Evolutionary conservation across 2,329 filamentous ascomycete species (phyloP).

Genomic region (Thelonectria blattea): DNA sequence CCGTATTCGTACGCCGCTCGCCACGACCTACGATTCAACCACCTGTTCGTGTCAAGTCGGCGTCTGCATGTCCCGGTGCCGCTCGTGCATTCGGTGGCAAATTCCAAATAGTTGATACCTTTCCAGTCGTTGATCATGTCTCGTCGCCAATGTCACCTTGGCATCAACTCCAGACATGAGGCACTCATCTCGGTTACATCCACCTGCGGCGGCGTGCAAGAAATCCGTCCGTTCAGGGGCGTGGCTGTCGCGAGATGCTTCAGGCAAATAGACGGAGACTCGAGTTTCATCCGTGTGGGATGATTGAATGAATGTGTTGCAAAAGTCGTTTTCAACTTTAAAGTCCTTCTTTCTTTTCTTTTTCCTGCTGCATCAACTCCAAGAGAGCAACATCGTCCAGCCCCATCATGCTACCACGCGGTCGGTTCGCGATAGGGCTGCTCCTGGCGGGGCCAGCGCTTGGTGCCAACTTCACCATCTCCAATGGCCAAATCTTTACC

Average conservation of each 20-base stretch:
- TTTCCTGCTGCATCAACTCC: background rate
- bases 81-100: background rate
- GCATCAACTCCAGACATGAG: background rate
- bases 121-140: background rate
- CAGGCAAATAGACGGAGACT: conserved; percentile 11
- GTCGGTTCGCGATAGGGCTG: conserved; percentile 19
- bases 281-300: conserved; percentile 19
- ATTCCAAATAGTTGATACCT: background rate
- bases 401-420: conserved; percentile 19
- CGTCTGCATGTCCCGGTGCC: background rate
- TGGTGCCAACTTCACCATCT: conserved; percentile 59
- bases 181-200: conserved; percentile 26
- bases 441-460: conserved; percentile 34
- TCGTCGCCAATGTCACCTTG: background rate
- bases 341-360: conserved; percentile 12
- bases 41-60: conserved; percentile 8
- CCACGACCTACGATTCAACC: background rate
- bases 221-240: conserved; percentile 20
- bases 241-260: background rate
- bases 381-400: background rate
- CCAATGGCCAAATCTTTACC: conserved; percentile 72
- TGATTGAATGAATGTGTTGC: conserved; percentile 12
- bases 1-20: background rate
- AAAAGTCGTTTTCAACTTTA: conserved; percentile 1
- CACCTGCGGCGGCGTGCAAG: conserved; percentile 2